These are phyloP conservation scores for Paracamarosporium sp. DNA, from an alignment of 2,329 filamentous ascomycete species.

Conservation along the genomic window DNA sequence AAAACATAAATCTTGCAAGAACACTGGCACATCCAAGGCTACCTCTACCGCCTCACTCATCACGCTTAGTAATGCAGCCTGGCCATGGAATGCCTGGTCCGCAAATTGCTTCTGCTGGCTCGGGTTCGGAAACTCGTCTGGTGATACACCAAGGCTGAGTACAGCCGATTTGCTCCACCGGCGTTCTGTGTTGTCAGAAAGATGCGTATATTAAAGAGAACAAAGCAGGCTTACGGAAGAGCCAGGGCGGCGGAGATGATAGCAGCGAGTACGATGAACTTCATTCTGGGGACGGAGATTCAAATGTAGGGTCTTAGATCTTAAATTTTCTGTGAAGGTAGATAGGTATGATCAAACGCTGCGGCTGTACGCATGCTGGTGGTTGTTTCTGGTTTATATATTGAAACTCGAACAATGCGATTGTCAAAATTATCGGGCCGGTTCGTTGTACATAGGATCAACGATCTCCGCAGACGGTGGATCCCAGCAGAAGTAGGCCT, in stretches of 20 bases:
- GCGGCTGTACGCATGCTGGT: too few relatives aligned
- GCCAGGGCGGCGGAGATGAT: not conserved
- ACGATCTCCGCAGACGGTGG: not conserved
- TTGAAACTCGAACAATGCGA: not conserved
- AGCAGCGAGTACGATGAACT: conserved; percentile 1
- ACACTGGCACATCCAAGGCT: too few relatives aligned
- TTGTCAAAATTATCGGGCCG: not conserved
- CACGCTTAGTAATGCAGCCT: not conserved
- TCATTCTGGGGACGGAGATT: not conserved
- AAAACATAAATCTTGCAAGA: too few relatives aligned
- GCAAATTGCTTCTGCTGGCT: not conserved
- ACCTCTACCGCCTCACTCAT: too few relatives aligned
- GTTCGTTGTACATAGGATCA: not conserved
- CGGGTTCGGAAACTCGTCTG: too few relatives aligned
- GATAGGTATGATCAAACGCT: too few relatives aligned
- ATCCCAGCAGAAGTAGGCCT: not conserved
- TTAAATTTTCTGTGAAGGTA: too few relatives aligned
- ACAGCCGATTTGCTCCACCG: not conserved
- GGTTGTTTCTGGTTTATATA: too few relatives aligned
- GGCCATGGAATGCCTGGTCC: not conserved
- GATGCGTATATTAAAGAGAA: not conserved
- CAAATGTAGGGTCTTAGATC: not conserved
- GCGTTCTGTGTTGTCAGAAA: not conserved
- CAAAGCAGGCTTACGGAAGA: not conserved
- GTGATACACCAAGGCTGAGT: not conserved